These are phyloP conservation scores for Podospora tetraspora DNA, from an alignment of 495 filamentous ascomycete species.

Conservation along the genomic window DNA sequence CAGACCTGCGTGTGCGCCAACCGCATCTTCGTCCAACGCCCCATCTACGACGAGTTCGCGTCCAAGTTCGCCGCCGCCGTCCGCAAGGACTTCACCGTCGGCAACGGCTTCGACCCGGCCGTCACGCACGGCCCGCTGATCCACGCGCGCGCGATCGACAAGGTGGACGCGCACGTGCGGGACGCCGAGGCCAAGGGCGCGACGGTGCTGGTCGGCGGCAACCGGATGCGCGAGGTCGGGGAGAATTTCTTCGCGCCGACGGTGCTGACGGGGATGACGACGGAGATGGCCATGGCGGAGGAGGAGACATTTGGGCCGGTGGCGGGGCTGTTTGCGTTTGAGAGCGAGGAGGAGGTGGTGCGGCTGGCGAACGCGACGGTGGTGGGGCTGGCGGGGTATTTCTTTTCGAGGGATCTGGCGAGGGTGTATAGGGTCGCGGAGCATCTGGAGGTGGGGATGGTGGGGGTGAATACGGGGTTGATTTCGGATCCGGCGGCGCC, in stretches of 20 bases:
- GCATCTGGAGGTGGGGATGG: slow-evolving; percentile 84
- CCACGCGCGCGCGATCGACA: slow-evolving; percentile 65
- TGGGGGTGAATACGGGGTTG: slow-evolving; percentile 78
- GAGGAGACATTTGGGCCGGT: slow-evolving; percentile 91
- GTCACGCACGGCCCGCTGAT: slow-evolving; percentile 81
- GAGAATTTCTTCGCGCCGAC: slow-evolving; percentile 79
- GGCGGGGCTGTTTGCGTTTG: slow-evolving; percentile 76
- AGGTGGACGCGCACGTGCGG: slow-evolving; percentile 71
- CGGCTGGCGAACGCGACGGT: slow-evolving; percentile 68
- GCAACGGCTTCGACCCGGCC: slow-evolving; percentile 63
- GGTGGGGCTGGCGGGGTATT: slow-evolving; percentile 82
- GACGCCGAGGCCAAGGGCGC: slow-evolving; percentile 74
- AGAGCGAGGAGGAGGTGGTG: slow-evolving; percentile 78
- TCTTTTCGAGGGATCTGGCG: slow-evolving; percentile 71
- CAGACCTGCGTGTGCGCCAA: slow-evolving; percentile 93
- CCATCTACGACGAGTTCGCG: slow-evolving; percentile 72
- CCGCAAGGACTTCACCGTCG: slow-evolving; percentile 63
- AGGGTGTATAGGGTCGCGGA: slow-evolving; percentile 74
- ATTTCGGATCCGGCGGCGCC: slow-evolving; percentile 78
- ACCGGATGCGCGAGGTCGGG: slow-evolving; percentile 57
- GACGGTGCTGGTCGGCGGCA: slow-evolving; percentile 64
- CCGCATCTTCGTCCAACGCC: slow-evolving; percentile 74
- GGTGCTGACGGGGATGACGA: slow-evolving; percentile 72
- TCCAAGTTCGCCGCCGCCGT: slow-evolving; percentile 68
- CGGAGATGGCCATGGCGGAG: slow-evolving; percentile 67